phyloP scores from a whole-genome alignment of 176 grass and related monocot species.

The Alopecurus myosuroides region DNA sequence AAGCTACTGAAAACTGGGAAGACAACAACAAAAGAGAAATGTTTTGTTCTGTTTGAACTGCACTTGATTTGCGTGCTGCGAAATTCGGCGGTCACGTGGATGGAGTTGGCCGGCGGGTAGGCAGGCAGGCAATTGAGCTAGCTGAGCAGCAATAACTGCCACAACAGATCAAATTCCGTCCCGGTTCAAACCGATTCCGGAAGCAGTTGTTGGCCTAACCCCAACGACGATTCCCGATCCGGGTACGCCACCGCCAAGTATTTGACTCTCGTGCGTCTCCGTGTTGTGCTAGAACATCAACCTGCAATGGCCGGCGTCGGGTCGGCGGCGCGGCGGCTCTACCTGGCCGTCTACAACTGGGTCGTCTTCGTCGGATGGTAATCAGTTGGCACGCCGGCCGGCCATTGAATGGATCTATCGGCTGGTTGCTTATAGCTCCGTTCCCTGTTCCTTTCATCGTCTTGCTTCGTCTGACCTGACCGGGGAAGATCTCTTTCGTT shows the following conservation, averaged over 20 bases:
- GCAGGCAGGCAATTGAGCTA: neutral
- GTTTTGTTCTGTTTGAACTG: too few species aligned
- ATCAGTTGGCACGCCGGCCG: neutral
- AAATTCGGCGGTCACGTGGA: neutral
- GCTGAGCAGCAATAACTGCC: neutral
- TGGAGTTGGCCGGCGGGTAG: too few species aligned
- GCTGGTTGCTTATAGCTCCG: neutral
- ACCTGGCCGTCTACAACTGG: constrained; percentile 50
- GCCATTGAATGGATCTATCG: neutral
- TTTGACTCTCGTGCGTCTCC: neutral
- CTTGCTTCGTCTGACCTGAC: too few species aligned
- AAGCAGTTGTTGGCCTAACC: constrained; percentile 16
- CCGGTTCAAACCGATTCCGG: neutral
- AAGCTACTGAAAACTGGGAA: too few species aligned
- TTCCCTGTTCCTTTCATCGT: too few species aligned
- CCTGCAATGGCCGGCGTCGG: constrained; percentile 11
- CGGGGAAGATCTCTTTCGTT: neutral
- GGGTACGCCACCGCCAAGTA: neutral
- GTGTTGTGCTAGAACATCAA: too few species aligned
- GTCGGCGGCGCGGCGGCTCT: constrained; percentile 31
- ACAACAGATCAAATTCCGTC: neutral
- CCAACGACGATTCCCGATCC: neutral
- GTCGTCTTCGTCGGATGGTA: constrained; percentile 52
- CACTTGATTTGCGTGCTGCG: neutral
- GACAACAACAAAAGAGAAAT: too few species aligned